Evolutionary conservation across 2,329 filamentous ascomycete species (phyloP).

Genomic region (Coniochaeta pulveracea): DNA sequence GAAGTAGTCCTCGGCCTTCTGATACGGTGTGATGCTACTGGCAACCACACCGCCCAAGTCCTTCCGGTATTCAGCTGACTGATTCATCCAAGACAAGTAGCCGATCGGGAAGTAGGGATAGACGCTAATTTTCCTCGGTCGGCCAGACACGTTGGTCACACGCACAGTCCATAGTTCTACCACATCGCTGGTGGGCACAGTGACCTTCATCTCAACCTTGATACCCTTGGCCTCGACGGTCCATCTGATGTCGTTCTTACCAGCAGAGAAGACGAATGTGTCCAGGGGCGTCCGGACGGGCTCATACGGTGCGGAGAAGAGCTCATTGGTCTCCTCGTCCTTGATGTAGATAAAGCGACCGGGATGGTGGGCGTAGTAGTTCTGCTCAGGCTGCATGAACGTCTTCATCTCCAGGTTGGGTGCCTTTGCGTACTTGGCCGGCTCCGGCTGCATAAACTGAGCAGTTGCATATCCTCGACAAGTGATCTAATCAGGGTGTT

Average conservation of each 20-base stretch:
- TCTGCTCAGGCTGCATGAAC: constrained; percentile 50
- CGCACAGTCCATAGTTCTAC: constrained; percentile 43
- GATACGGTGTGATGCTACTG: constrained; percentile 43
- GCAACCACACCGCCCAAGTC: constrained; percentile 38
- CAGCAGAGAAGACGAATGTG: constrained; percentile 38
- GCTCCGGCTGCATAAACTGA: constrained; percentile 50
- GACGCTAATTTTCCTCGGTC: constrained; percentile 34
- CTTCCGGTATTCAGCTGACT: constrained; percentile 37
- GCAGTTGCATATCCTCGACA: constrained; percentile 47
- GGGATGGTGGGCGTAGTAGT: constrained; percentile 46
- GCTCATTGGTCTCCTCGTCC: constrained; percentile 35
- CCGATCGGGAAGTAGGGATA: constrained; percentile 47
- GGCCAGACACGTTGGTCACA: constrained; percentile 35
- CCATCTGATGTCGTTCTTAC: constrained; percentile 45
- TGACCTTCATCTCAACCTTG: constrained; percentile 37
- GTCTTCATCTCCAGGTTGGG: constrained; percentile 46
- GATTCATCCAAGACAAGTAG: constrained; percentile 55
- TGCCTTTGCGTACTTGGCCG: constrained; percentile 46
- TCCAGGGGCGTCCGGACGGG: constrained; percentile 37
- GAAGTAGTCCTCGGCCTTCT: constrained; percentile 43
- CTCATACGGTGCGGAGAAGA: constrained; percentile 46
- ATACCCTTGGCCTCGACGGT: constrained; percentile 37
- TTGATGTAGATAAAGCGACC: constrained; percentile 49
- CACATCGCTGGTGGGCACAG: constrained; percentile 40
- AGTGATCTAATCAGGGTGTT: constrained; percentile 26